These are phyloP conservation scores for Boletus barrowsii DNA, from an alignment of 768 basidiomycete genomes.

Conservation along the genomic window DNA sequence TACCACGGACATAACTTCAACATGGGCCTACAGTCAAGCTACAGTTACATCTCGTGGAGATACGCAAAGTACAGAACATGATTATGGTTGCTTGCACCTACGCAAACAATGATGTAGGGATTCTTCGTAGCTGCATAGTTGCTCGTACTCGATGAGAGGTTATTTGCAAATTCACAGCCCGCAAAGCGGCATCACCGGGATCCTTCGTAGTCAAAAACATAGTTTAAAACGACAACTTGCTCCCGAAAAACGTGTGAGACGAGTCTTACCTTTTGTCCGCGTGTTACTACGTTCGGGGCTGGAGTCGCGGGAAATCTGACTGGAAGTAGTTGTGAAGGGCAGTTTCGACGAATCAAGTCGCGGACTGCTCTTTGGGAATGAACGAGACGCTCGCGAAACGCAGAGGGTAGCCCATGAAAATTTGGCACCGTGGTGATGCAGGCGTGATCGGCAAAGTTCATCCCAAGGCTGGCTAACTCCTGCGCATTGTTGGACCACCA, in stretches of 20 bases:
- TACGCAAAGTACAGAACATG: background rate
- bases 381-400: constrained; percentile 10
- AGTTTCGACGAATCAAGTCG: constrained; percentile 13
- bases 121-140: background rate
- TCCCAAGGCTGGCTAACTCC: constrained; percentile 8
- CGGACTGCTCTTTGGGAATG: constrained; percentile 10
- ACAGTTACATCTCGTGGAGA: background rate
- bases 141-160: background rate
- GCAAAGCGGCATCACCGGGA: background rate
- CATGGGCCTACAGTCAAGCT: no score
- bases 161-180: background rate
- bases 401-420: background rate
- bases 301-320: constrained; percentile 10
- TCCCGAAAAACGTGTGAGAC: background rate
- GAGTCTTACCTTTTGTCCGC: constrained; percentile 2
- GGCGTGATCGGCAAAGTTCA: constrained; percentile 20
- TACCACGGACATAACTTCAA: no score
- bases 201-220: background rate
- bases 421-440: constrained; percentile 18
- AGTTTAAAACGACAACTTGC: background rate
- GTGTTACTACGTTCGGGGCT: background rate
- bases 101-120: background rate
- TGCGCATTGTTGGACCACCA: constrained; percentile 20
- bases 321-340: background rate
- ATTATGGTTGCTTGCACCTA: background rate